Evolutionary conservation across 441 rosid species (phyloP), one percentile per base, ranked within the genome.

Genomic region (Croton laevigatus): DNA sequence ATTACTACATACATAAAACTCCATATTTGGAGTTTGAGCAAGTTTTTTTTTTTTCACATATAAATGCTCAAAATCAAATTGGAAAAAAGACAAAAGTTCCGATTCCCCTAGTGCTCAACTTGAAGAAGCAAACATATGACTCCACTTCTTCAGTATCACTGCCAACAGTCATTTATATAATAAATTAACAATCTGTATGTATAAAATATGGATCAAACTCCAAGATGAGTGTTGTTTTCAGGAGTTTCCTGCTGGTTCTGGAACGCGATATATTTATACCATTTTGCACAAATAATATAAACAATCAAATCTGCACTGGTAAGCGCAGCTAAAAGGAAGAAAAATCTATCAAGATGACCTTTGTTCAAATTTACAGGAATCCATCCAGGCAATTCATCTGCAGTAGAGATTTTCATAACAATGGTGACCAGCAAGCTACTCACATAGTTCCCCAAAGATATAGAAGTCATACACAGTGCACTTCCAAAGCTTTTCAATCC

Each of bases 401-500:
- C 83, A 1, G 94, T 78, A 1, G 99, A 92, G 72, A 95, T 79
- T 87, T 89, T 95, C 90, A 95, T 89, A 40, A 92, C 95, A 74
- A 86, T 83, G 6, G 90, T 86, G 60, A 95, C 94, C 6, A 95
- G 79, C 81, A 95, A 80, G 81, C 93, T 89, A 8, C 99, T 95
- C 42, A 95, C 98, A 23, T 89, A 95, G 90, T 95, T 95, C n/a
- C 99, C 98, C n/a, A 95, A 78, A 0, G 98, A 95, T 73, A 95
- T 95, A 1, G 98, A 95, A 51, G 94, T 87, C 98, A 95, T 93
- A 76, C 99, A 89, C 4, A 95, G 85, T 6, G 99, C 96, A 13
- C 99, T 95, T 13, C 97, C 99, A 0, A 92, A 93, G 81, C 98
- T 95, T 85, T 93, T 95, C 70, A 95, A 74, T n/a, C 98, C 95